Evolutionary conservation across 768 basidiomycete genomes (phyloP).

Genomic region (Pluteus cervinus): DNA sequence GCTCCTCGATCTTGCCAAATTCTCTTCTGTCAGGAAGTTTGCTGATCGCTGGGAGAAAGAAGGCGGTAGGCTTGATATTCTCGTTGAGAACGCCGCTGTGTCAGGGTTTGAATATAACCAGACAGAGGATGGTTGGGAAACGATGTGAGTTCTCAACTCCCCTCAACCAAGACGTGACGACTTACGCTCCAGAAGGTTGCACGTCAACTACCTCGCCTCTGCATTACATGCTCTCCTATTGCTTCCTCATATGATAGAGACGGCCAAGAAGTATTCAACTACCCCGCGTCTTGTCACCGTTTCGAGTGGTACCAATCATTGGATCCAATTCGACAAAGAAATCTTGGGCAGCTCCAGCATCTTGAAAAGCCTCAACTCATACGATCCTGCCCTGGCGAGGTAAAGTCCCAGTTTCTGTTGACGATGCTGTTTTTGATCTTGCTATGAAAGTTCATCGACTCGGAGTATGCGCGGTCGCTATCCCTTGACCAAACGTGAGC

Average conservation of each 20-base stretch:
- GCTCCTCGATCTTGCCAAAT: conserved; percentile 30
- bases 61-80: conserved; percentile 30
- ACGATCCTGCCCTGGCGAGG: too few relatives aligned
- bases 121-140: conserved; percentile 42
- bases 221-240: conserved; percentile 34
- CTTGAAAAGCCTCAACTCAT: too few relatives aligned
- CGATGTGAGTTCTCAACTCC: conserved; percentile 21
- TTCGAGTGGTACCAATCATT: conserved; percentile 35
- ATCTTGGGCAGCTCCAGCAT: too few relatives aligned
- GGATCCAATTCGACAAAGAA: conserved; percentile 15
- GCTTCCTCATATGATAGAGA: conserved; percentile 34
- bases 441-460: neutral
- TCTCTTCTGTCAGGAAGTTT: conserved; percentile 31
- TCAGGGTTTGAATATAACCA: conserved; percentile 7
- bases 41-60: conserved; percentile 26
- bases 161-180: too few relatives aligned
- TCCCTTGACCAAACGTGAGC: conserved; percentile 28
- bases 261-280: conserved; percentile 24
- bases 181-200: conserved; percentile 29
- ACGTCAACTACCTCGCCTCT: conserved; percentile 40
- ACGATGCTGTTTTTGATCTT: too few relatives aligned
- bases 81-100: conserved; percentile 37
- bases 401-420: too few relatives aligned
- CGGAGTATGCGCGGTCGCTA: conserved; percentile 19
- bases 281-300: conserved; percentile 35